A percentile compares a stretch with the other conserved stretches of the same genome.
These are phyloP conservation scores for Wickerhamiella azymoides DNA, from an alignment of 805 yeast genomes.

Conservation along the genomic window DNA sequence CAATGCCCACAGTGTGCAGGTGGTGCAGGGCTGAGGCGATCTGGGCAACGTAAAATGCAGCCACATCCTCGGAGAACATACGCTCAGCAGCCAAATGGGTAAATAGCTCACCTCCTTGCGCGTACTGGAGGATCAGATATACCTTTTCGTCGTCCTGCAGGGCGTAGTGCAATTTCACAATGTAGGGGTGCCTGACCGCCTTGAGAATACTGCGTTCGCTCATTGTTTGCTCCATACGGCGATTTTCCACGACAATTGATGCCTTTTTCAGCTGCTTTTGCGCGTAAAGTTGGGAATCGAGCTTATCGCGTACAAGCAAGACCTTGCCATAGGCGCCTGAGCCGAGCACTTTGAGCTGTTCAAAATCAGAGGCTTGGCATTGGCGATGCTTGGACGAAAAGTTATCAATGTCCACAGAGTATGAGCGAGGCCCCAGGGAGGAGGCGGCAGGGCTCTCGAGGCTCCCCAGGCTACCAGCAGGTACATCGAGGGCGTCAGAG, in stretches of 20 bases:
- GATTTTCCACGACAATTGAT: conserved; percentile 45
- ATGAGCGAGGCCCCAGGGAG: conserved; percentile 32
- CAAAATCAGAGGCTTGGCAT: conserved; percentile 40
- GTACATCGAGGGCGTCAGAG: not conserved
- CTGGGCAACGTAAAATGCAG: conserved; percentile 69
- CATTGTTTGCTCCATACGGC: conserved; percentile 60
- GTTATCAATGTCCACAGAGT: conserved; percentile 36
- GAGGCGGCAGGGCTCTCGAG: not conserved
- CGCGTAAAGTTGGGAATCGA: conserved; percentile 57
- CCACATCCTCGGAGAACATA: conserved; percentile 44
- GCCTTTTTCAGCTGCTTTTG: conserved; percentile 81
- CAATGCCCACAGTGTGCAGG: conserved; percentile 66
- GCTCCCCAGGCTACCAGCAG: not conserved
- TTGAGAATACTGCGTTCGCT: conserved; percentile 64
- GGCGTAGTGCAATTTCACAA: conserved; percentile 70
- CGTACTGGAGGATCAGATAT: conserved; percentile 62
- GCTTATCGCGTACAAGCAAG: conserved; percentile 51
- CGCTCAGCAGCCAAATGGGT: conserved; percentile 41
- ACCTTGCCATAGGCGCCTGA: conserved; percentile 87
- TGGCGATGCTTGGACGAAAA: conserved; percentile 14
- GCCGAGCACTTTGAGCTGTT: conserved; percentile 64
- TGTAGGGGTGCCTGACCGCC: conserved; percentile 63
- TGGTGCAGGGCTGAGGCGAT: conserved; percentile 65
- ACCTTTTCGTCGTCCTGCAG: conserved; percentile 68
- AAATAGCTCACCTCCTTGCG: conserved; percentile 80